Evolutionary conservation across 768 basidiomycete genomes (phyloP).

Genomic region (Candolleomyces efflorescens): DNA sequence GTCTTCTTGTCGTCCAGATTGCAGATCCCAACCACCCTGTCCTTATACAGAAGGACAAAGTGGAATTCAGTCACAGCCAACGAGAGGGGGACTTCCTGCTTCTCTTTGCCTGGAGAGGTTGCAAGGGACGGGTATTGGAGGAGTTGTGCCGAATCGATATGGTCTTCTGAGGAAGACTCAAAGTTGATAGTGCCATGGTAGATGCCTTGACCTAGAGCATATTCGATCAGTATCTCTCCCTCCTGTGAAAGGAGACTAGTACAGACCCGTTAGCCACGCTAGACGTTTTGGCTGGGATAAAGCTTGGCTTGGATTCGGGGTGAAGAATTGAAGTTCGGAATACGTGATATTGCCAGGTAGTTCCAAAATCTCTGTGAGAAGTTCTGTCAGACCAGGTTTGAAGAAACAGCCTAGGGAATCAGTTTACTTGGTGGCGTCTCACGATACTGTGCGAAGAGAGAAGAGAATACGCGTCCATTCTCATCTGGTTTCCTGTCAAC

Average conservation of each 20-base stretch:
- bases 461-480: slow-evolving; percentile 65
- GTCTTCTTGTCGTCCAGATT: slow-evolving; percentile 75
- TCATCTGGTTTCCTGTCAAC: slow-evolving; percentile 71
- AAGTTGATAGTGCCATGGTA: slow-evolving; percentile 82
- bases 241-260: background rate
- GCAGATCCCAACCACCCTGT: slow-evolving; percentile 74
- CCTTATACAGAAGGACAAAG: slow-evolving; percentile 78
- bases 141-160: slow-evolving; percentile 74
- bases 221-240: slow-evolving; percentile 1
- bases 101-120: slow-evolving; percentile 19
- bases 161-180: slow-evolving; percentile 62
- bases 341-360: slow-evolving; percentile 73
- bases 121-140: slow-evolving; percentile 65
- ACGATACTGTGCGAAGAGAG: slow-evolving; percentile 68
- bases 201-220: slow-evolving; percentile 67
- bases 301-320: slow-evolving; percentile 64
- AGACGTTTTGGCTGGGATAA: slow-evolving; percentile 66
- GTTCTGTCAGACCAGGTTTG: slow-evolving; percentile 5
- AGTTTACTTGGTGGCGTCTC: slow-evolving; percentile 74
- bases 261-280: slow-evolving; percentile 90
- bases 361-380: slow-evolving; percentile 75
- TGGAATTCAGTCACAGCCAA: slow-evolving; percentile 90
- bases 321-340: slow-evolving; percentile 81
- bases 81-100: slow-evolving; percentile 58
- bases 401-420: slow-evolving; percentile 15